Evolutionary conservation across 2,329 filamentous ascomycete species (phyloP).

Genomic region (Biscogniauxia mediterranea): DNA sequence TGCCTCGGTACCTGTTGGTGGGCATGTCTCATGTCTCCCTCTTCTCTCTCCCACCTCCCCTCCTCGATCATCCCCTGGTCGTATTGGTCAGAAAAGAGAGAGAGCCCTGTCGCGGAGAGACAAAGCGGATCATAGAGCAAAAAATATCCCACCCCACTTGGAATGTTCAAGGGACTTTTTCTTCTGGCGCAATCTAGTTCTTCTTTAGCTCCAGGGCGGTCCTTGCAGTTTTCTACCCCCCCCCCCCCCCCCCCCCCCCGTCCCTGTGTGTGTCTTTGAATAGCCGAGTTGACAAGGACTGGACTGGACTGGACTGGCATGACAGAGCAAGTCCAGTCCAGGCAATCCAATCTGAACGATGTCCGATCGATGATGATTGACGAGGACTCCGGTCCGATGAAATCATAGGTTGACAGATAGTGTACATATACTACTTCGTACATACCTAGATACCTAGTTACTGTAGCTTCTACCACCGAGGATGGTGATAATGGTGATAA

Average conservation of each 20-base stretch:
- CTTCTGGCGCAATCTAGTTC: not conserved
- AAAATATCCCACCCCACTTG: not conserved
- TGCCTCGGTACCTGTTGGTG: too few species aligned
- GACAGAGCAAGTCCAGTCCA: too few species aligned
- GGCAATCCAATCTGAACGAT: too few species aligned
- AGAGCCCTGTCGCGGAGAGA: not conserved
- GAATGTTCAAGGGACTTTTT: not conserved
- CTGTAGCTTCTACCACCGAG: not conserved
- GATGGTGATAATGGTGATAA: not conserved
- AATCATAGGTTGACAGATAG: not conserved
- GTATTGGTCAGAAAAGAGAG: too few species aligned
- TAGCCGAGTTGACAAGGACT: not conserved
- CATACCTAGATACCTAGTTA: too few species aligned
- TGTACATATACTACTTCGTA: too few species aligned
- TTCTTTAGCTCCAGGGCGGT: conserved; percentile 2
- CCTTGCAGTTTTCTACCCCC: not conserved
- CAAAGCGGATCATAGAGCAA: not conserved
- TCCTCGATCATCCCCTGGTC: too few species aligned
- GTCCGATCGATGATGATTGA: not conserved
- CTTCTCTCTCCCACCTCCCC: too few species aligned
- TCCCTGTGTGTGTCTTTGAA: not conserved
- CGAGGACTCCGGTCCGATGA: not conserved
- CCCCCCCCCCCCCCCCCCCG: too few species aligned
- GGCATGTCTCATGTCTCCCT: too few species aligned
- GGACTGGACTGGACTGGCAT: too few species aligned